These are phyloP conservation scores for Helichrysum umbraculigerum DNA, from an alignment of 129 eudicot species.

Conservation along the genomic window DNA sequence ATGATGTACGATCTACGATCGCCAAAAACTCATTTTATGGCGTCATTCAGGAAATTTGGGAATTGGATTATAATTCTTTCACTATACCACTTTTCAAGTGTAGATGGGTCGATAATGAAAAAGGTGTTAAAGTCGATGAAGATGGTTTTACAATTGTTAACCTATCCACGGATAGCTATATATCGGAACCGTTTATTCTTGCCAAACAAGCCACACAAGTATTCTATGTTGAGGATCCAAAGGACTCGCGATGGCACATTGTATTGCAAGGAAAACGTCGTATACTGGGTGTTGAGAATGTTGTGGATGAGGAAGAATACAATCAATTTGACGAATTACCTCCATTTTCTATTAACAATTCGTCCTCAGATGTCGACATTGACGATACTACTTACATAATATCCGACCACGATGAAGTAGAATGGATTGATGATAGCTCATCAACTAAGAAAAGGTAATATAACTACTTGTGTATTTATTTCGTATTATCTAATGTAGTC, in stretches of 20 bases:
- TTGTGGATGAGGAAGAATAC: conserved; percentile 11
- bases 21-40: conserved; percentile 14
- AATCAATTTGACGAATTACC: conserved; percentile 12
- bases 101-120: conserved; percentile 3
- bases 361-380: background rate
- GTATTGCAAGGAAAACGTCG: background rate
- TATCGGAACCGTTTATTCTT: background rate
- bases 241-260: background rate
- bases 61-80: background rate
- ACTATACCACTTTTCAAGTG: conserved; percentile 2
- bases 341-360: background rate
- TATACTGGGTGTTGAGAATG: conserved; percentile 9
- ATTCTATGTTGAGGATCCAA: conserved; percentile 1
- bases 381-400: background rate
- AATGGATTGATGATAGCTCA: too few relatives aligned
- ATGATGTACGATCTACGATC: background rate
- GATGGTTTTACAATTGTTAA: background rate
- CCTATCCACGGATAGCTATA: background rate
- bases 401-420: background rate
- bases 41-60: conserved; percentile 18
- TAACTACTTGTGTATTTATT: too few relatives aligned
- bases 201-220: background rate
- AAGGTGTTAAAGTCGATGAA: conserved; percentile 7
- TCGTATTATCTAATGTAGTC: too few relatives aligned
- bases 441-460: too few relatives aligned